Evolutionary conservation across 1,139 yeast genomes (phyloP).

Genomic region (Blastobotrys ciferrii): DNA sequence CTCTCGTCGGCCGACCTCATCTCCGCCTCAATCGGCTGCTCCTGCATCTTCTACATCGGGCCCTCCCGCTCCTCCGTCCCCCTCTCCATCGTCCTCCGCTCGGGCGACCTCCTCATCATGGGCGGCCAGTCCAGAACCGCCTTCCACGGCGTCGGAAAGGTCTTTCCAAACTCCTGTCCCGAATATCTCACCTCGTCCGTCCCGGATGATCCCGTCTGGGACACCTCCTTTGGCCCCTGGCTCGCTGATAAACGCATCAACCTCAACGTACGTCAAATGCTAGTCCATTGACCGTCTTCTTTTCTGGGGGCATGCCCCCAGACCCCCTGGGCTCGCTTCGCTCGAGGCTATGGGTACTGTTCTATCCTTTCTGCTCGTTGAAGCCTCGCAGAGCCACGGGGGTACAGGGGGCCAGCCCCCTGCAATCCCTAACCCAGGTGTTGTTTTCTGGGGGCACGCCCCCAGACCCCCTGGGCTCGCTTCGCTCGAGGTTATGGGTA

Average conservation of each 20-base stretch:
- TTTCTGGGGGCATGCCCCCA: no score
- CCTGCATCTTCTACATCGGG: slow-evolving; percentile 38
- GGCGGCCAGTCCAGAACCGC: slow-evolving; percentile 42
- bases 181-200: slow-evolving; percentile 16
- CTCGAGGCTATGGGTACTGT: no score
- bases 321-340: no score
- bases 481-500: no score
- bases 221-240: slow-evolving; percentile 33
- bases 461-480: no score
- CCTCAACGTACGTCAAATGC: slow-evolving; percentile 44
- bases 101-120: slow-evolving; percentile 45
- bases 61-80: slow-evolving; percentile 30
- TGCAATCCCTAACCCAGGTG: no score
- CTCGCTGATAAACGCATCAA: slow-evolving; percentile 39
- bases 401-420: no score
- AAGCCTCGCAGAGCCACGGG: no score
- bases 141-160: slow-evolving; percentile 44
- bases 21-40: slow-evolving; percentile 41
- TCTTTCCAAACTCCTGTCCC: slow-evolving; percentile 39
- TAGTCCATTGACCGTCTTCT: not conserved
- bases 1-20: slow-evolving; percentile 37
- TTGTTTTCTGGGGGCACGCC: no score
- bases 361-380: no score
- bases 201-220: slow-evolving; percentile 15
- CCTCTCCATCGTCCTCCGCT: slow-evolving; percentile 35